Conservation (phyloP, 331 rosid species). For the Spiraea crenata region DNA sequence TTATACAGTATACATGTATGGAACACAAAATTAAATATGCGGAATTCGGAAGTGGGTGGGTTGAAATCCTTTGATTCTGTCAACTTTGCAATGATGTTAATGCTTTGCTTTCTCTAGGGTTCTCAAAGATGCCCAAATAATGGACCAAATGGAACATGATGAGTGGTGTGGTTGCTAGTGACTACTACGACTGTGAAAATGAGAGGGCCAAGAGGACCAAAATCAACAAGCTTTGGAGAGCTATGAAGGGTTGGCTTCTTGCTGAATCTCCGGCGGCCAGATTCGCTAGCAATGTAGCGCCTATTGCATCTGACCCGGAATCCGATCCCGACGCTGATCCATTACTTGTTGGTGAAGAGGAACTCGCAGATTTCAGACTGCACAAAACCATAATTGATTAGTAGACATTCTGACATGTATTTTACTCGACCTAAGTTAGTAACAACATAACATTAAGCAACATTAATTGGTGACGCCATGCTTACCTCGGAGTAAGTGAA, state of each 20-base stretch:
- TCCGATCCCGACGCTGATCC: constrained; percentile 30
- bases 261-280: constrained; percentile 66
- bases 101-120: background rate
- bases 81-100: background rate
- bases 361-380: constrained; percentile 62
- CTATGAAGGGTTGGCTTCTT: constrained; percentile 1
- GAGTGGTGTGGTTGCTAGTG: background rate
- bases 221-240: constrained; percentile 25
- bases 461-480: too few relatives aligned
- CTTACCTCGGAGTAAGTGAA: constrained; percentile 30
- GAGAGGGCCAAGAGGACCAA: constrained; percentile 35
- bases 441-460: background rate
- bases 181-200: constrained; percentile 24
- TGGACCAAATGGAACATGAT: background rate
- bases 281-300: constrained; percentile 67
- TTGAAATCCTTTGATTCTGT: constrained; percentile 15
- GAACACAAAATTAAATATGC: constrained; percentile 9
- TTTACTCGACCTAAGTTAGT: too few relatives aligned
- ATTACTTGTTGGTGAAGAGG: constrained; percentile 28
- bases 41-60: constrained; percentile 19
- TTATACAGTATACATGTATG: background rate
- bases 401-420: too few relatives aligned
- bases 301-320: constrained; percentile 26
- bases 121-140: constrained; percentile 1
- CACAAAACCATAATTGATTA: background rate